phyloP scores from a whole-genome alignment of 441 rosid genomes.

The Mallotus japonicus region DNA sequence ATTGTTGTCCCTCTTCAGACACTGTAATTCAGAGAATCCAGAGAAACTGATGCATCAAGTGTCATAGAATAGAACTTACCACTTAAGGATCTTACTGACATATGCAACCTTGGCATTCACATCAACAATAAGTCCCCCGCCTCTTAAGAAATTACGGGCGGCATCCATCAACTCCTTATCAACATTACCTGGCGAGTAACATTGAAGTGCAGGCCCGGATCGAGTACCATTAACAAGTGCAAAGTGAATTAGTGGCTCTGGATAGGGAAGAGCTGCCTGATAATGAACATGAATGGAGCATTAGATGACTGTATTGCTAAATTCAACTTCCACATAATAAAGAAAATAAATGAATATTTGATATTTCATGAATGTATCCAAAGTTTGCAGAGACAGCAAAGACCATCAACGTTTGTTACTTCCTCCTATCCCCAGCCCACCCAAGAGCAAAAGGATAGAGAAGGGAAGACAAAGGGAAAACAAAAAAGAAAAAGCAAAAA shows the following conservation, averaged over 20 bases:
- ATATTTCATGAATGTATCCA: neutral
- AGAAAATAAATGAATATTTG: neutral
- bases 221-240: conserved; percentile 72
- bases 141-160: conserved; percentile 59
- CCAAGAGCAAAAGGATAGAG: neutral
- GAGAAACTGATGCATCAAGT: neutral
- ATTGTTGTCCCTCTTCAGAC: neutral
- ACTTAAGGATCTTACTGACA: conserved; percentile 60
- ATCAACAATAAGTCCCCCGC: conserved; percentile 72
- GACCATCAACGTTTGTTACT: neutral
- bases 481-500: neutral
- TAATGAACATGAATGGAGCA: neutral
- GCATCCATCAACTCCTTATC: conserved; percentile 77
- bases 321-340: neutral
- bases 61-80: conserved; percentile 38
- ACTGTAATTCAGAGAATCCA: neutral
- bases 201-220: conserved; percentile 77
- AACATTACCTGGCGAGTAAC: conserved; percentile 66
- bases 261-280: conserved; percentile 62
- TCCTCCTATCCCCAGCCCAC: neutral
- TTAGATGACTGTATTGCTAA: neutral
- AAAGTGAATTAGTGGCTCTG: conserved; percentile 60
- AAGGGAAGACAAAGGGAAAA: neutral
- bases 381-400: neutral
- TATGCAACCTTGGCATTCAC: conserved; percentile 47